Percentiles rank a stretch among this genome's conserved stretches.
Evolutionary conservation across 306 rosid species (phyloP).

Genomic region (Castanea crenata): DNA sequence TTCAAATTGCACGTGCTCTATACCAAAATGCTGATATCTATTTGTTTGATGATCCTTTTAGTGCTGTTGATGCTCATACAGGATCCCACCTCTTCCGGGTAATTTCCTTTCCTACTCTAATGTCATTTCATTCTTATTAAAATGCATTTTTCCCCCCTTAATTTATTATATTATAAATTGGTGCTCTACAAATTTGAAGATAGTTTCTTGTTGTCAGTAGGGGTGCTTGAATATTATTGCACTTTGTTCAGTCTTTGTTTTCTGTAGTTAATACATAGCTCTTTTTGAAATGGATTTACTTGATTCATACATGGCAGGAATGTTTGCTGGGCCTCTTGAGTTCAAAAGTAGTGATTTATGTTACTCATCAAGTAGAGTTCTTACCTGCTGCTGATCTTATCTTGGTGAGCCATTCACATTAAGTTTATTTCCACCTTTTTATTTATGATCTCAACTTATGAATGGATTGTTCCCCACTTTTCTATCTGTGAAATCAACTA

Average conservation of each 20-base stretch:
- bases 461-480: not conserved
- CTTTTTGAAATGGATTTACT: no score
- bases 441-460: not conserved
- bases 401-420: constrained; percentile 46
- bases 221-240: no score
- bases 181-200: no score
- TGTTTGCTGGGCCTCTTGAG: constrained; percentile 67
- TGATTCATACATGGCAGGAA: constrained; percentile 41
- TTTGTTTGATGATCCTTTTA: constrained; percentile 82
- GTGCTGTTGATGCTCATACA: constrained; percentile 91
- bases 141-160: not conserved
- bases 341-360: constrained; percentile 75
- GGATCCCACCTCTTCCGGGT: constrained; percentile 83
- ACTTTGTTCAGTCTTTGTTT: no score
- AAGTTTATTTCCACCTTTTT: not conserved
- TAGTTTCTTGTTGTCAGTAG: no score
- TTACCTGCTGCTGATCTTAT: constrained; percentile 80
- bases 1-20: constrained; percentile 77
- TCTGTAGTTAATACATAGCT: no score
- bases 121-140: not conserved
- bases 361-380: constrained; percentile 89
- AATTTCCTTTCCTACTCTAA: not conserved
- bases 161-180: no score
- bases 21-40: constrained; percentile 82
- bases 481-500: not conserved